Conservation (phyloP, 2,329 filamentous ascomycete genomes). For the Incumbomyces lentus region DNA sequence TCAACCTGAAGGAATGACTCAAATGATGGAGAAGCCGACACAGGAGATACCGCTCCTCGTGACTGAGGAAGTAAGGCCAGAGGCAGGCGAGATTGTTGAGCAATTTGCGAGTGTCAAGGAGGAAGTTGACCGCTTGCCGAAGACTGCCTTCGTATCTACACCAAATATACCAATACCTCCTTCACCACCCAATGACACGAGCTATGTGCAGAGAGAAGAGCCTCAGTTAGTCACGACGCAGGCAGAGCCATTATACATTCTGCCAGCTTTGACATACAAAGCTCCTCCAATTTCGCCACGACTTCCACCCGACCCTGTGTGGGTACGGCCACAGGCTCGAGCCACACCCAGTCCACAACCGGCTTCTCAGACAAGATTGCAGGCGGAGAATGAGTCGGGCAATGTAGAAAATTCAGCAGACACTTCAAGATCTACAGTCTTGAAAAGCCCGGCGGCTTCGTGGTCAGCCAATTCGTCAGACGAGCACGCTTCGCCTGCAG, state of each 20-base stretch:
- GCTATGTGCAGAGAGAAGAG: neutral
- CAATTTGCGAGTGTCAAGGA: neutral
- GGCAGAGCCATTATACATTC: constrained; percentile 4
- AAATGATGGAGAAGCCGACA: no score
- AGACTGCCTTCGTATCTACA: neutral
- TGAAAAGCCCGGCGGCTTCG: no score
- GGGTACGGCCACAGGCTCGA: neutral
- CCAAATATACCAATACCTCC: constrained; percentile 4
- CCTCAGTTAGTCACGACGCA: neutral
- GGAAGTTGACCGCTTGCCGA: neutral
- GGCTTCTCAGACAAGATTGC: no score
- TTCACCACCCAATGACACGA: neutral
- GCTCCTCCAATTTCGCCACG: constrained; percentile 3
- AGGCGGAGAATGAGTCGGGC: neutral
- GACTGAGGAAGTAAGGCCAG: neutral
- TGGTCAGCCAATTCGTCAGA: neutral
- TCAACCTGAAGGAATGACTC: no score
- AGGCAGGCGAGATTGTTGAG: neutral
- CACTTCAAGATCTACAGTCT: no score
- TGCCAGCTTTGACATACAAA: constrained; percentile 5
- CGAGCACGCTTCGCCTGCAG: neutral
- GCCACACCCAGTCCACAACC: neutral
- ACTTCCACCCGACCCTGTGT: neutral
- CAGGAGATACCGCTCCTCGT: no score
- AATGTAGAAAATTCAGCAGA: no score